Evolutionary conservation across 2,329 filamentous ascomycete genomes (phyloP), one percentile per base, ranked within the genome.

Genomic region (Nectriaceae sp.): DNA sequence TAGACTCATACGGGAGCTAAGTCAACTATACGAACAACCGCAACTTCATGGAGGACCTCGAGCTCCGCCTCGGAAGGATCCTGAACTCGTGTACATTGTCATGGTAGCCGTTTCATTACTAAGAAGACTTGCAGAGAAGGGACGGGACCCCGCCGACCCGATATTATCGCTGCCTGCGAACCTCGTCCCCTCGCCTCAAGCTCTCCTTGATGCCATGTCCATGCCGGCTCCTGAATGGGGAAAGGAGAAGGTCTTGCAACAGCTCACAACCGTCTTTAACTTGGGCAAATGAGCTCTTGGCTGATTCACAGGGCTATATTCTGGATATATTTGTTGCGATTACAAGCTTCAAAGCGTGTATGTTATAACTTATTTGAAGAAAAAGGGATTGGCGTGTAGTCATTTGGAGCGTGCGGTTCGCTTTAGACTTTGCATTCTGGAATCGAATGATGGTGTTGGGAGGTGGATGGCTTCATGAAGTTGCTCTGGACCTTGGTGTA

Each of bases 1-100:
- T 47, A 81, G 85, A 19, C 77, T 97, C 19, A 82, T 92, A 1
- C 85, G 87, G 50, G 77, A 89, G 4, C 75, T 97, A 3, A 88
- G 85, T 53, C 76, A 77, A 5, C 79, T 86, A 60, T 83, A 79
- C 54, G 80, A 85, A 46, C 73, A 75, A 26, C 71, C 74, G 19
- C 71, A 75, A 15, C 63, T 64, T 21, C 67, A 56, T 29, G 67
- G 61, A 58, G 64, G 65, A 47, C 64, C 62, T 45, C 63, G 70
- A 41, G 60, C 66, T 45, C 64, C 60, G 16, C 50, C 62, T 43
- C 51, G 71, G 47, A 75, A 77, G 47, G 80, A 83, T 42, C 68
- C 69, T 2, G 79, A 82, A 44, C 66, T 83, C 2, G 70, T 80
- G 18, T 83, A 83, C 61, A 87, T 93, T 29, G 83, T 87, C 4